Evolutionary conservation across 257 asterid species (phyloP).

Genomic region (Nicotiana paniculata): DNA sequence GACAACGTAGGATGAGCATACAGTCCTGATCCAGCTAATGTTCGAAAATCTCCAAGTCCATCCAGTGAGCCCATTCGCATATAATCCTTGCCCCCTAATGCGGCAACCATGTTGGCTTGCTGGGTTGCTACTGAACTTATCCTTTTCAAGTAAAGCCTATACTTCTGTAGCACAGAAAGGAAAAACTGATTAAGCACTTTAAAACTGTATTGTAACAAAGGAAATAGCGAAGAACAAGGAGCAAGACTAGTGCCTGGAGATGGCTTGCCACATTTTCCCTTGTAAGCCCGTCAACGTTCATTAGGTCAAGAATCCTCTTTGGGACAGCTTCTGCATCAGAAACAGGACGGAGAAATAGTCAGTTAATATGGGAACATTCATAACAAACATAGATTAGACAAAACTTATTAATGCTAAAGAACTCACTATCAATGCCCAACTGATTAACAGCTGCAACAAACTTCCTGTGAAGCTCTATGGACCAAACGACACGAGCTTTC

Average conservation of each 20-base stretch:
- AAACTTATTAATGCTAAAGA: not conserved
- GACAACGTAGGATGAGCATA: constrained; percentile 40
- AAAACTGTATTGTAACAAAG: not conserved
- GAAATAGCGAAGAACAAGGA: not conserved
- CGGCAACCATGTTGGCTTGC: constrained; percentile 76
- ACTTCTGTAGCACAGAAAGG: constrained; percentile 50
- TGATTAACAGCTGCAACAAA: constrained; percentile 77
- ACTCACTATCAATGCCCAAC: constrained; percentile 83
- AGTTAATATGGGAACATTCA: not conserved
- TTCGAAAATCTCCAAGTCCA: constrained; percentile 55
- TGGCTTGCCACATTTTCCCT: constrained; percentile 95
- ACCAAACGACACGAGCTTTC: constrained; percentile 86
- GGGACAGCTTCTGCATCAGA: constrained; percentile 80
- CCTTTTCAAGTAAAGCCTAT: constrained; percentile 76
- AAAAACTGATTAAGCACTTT: not conserved
- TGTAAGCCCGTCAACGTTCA: constrained; percentile 80
- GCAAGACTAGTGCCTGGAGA: constrained; percentile 63
- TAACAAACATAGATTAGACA: not conserved
- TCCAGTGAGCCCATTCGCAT: constrained; percentile 54
- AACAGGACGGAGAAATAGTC: not conserved
- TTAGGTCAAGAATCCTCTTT: constrained; percentile 78
- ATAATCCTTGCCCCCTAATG: constrained; percentile 65
- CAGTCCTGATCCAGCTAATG: constrained; percentile 53
- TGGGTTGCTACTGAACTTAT: constrained; percentile 57
- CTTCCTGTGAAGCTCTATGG: constrained; percentile 87